Evolutionary conservation across 306 rosid species (phyloP).

Genomic region (Castanea crenata): DNA sequence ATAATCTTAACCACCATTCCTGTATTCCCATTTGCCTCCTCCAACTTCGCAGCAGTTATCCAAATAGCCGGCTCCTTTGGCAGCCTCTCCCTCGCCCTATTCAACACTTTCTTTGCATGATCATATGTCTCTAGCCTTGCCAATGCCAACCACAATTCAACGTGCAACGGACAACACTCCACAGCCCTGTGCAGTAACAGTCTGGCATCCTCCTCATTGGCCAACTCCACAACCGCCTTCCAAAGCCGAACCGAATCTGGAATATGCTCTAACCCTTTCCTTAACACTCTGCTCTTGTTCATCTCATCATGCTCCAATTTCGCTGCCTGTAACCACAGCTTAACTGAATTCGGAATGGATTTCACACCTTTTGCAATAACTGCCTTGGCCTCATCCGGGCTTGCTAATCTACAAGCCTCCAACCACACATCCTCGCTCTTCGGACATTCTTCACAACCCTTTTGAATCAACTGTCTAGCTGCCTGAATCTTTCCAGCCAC

Average conservation of each 20-base stretch:
- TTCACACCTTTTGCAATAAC: slow-evolving; percentile 81
- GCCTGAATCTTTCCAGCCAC: slow-evolving; percentile 83
- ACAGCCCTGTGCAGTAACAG: slow-evolving; percentile 87
- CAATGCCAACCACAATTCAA: slow-evolving; percentile 88
- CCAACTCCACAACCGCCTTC: slow-evolving; percentile 95
- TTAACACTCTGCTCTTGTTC: slow-evolving; percentile 70
- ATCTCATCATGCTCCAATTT: slow-evolving; percentile 73
- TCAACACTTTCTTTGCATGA: slow-evolving; percentile 76
- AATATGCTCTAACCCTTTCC: slow-evolving; percentile 83
- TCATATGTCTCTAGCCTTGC: slow-evolving; percentile 89
- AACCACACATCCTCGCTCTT: slow-evolving; percentile 89
- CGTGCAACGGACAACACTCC: slow-evolving; percentile 87
- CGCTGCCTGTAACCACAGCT: slow-evolving; percentile 86
- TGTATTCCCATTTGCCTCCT: slow-evolving; percentile 89
- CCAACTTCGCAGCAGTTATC: slow-evolving; percentile 90
- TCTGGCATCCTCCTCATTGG: slow-evolving; percentile 83
- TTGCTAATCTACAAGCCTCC: slow-evolving; percentile 86
- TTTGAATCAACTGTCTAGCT: slow-evolving; percentile 73
- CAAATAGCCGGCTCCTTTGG: slow-evolving; percentile 87
- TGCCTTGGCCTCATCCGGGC: slow-evolving; percentile 86
- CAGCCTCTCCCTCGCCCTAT: slow-evolving; percentile 76
- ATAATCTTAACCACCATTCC: slow-evolving; percentile 81
- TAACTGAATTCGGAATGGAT: slow-evolving; percentile 75
- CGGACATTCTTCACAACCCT: slow-evolving; percentile 91
- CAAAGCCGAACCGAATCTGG: slow-evolving; percentile 92